Base-by-base conservation (phyloP, 495 filamentous ascomycete species). In the Terfezia boudieri region DNA sequence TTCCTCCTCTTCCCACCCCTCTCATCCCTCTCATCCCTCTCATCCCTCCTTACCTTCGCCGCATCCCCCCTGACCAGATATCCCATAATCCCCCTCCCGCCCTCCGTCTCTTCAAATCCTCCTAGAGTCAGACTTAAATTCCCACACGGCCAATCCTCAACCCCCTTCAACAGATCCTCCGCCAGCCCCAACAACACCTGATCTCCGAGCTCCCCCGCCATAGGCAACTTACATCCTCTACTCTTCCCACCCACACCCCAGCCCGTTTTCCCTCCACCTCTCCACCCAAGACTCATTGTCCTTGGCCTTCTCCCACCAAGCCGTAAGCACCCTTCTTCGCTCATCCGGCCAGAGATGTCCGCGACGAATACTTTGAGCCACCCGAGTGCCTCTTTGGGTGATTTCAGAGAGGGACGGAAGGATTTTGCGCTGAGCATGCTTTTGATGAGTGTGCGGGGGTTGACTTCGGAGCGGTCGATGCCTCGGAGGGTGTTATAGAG, bases 381-480 rank as follows among this genome's bases (percentile, higher is more conserved):
- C 60, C 79, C 82, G 8, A 76, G 71, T 2, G 80, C 92, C 66
- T 93, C 84, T 23, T 90, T 86, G n/a, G 75, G 66, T 12, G 71
- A 77, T 59, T 78, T 84, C 62, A 98, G 85, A 57, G 73, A 79
- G 1, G 90, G 90, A 7, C 86, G 76, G 59, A 98, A 98, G 0
- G 86, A 90, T 63, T 98, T 98, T 49, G 90, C 88, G 2, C 85
- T 93, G n/a, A 95, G 74, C 90, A 98, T 98, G 20, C 83, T 88
- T 63, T 96, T 95, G 65, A 94, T 93, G 61, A 87, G 83, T 11
- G 86, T 94, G 56, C 90, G 77, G 37, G 26, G 2, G 26, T 32
- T 32, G 4, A 32, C 26, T 32, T 32, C 26, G 7, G 26, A 32
- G 43, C 69, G 66, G 64, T 98, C 90, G 52, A 85, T 78, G 0